Evolutionary conservation across 2,329 filamentous ascomycete species (phyloP).

Genomic region (Pseudocercospora musae): DNA sequence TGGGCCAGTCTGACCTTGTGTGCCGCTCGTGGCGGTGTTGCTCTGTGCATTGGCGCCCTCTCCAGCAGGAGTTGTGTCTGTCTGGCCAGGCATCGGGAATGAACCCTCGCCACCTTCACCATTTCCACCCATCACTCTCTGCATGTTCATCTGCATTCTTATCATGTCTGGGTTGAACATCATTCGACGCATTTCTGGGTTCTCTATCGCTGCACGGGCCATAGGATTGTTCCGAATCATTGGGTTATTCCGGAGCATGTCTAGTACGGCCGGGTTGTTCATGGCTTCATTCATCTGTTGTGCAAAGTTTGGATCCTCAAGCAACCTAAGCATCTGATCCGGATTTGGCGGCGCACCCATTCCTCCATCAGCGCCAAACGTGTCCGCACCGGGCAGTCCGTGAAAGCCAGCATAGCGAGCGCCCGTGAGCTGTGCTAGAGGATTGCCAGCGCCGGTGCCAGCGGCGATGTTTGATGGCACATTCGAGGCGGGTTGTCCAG

Average conservation of each 20-base stretch:
- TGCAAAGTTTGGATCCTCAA: conserved; percentile 82
- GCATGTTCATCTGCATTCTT: conserved; percentile 77
- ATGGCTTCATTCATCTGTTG: conserved; percentile 91
- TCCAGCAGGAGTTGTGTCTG: conserved; percentile 68
- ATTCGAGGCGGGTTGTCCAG: conserved; percentile 54
- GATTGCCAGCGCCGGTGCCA: conserved; percentile 76
- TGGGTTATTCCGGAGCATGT: conserved; percentile 63
- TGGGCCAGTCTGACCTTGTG: conserved; percentile 25
- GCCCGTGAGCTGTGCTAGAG: conserved; percentile 83
- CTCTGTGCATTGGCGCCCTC: conserved; percentile 26
- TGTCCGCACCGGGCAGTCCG: conserved; percentile 78
- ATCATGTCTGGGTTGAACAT: conserved; percentile 87
- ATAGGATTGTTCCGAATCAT: conserved; percentile 88
- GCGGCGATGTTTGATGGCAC: conserved; percentile 76
- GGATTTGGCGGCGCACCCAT: conserved; percentile 85
- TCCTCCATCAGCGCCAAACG: conserved; percentile 92
- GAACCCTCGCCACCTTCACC: conserved; percentile 47
- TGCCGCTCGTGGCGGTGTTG: conserved; percentile 22
- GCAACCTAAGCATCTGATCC: conserved; percentile 77
- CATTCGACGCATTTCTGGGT: conserved; percentile 85
- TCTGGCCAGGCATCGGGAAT: conserved; percentile 89
- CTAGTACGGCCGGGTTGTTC: conserved; percentile 89
- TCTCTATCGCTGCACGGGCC: conserved; percentile 81
- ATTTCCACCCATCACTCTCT: conserved; percentile 60
- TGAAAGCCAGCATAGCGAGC: conserved; percentile 91